Evolutionary conservation across 2,329 filamentous ascomycete species (phyloP), one percentile per base, ranked within the genome.

Genomic region (Byssoonygena ceratinophila): DNA sequence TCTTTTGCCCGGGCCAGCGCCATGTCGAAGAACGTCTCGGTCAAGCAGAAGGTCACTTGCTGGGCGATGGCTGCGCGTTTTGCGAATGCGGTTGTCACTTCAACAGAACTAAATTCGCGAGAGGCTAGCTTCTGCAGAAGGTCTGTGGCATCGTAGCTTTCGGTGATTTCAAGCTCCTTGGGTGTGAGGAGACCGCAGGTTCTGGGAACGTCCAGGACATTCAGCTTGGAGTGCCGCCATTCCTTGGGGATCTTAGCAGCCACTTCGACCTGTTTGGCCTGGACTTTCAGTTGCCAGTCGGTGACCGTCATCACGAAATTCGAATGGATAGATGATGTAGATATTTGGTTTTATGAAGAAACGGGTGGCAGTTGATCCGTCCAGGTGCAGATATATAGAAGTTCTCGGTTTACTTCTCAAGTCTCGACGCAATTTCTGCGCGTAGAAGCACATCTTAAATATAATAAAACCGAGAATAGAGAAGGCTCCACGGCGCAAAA

Each of bases 141-240:
- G 1, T 34, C 44, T 3, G 29, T 32, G 29, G 31, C 44, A 29
- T 46, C 44, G 29, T 34, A 46, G 31, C 40, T 49, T 59, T 82
- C 77, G 0, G 81, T 84, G 53, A 83, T 82, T 39, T 77, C 73
- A 11, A 82, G 68, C 59, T 83, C 80, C 37, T 70, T 63, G n/a
- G 29, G 34, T n/a, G 46, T 49, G 23, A 49, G 23, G 12, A 49
- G 34, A 34, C 34, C 46, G 20, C 32, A 49, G 20, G 20, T 40
- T 29, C 31, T 14, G n/a, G 46, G 46, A 9, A 49, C 34, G 31
- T 49, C 46, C 34, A 49, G 27, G n/a, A 49, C 46, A 18, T 40
- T 49, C 37, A 4, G 22, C 40, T 44, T 44, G 20, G 23, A 3
- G 27, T 47, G 8, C 40, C 22, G 40, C 40, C 40, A 44, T 44